Evolutionary conservation across 2,329 filamentous ascomycete species (phyloP).

Genomic region (Microsporum canis): DNA sequence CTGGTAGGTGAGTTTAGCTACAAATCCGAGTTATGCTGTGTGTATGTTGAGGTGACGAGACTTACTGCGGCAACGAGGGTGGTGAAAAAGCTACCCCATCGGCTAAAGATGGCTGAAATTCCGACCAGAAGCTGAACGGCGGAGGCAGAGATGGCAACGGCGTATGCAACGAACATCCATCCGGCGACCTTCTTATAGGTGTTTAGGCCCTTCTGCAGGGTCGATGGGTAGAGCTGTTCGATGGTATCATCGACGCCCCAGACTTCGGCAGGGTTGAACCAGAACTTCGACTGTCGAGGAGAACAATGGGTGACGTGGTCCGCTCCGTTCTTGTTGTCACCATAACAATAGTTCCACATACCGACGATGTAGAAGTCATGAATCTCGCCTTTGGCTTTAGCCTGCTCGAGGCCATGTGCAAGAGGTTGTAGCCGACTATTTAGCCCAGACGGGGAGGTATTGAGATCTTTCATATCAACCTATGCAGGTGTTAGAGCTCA

Average conservation of each 20-base stretch:
- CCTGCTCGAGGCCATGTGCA: constrained; percentile 25
- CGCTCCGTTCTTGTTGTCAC: constrained; percentile 42
- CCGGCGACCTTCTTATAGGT: constrained; percentile 62
- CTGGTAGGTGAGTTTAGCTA: constrained; percentile 20
- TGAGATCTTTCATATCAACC: constrained; percentile 53
- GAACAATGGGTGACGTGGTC: constrained; percentile 53
- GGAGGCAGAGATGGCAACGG: constrained; percentile 60
- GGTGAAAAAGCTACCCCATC: constrained; percentile 69
- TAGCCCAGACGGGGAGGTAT: constrained; percentile 33
- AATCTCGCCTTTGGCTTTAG: constrained; percentile 43
- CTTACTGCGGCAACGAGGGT: constrained; percentile 62
- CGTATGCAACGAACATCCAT: constrained; percentile 75
- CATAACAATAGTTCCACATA: constrained; percentile 79
- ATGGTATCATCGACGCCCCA: constrained; percentile 49
- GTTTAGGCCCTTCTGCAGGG: constrained; percentile 56
- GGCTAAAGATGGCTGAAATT: constrained; percentile 70
- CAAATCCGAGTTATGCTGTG: neutral
- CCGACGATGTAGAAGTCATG: constrained; percentile 68
- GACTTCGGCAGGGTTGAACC: constrained; percentile 56
- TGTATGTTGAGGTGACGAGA: constrained; percentile 28
- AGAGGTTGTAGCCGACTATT: constrained; percentile 28
- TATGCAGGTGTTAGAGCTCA: constrained; percentile 20
- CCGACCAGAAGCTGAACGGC: constrained; percentile 63
- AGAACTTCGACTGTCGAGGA: constrained; percentile 62
- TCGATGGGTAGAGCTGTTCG: constrained; percentile 55